Conservation (phyloP, 2,329 filamentous ascomycete species). For the Pseudogymnoascus sp. region DNA sequence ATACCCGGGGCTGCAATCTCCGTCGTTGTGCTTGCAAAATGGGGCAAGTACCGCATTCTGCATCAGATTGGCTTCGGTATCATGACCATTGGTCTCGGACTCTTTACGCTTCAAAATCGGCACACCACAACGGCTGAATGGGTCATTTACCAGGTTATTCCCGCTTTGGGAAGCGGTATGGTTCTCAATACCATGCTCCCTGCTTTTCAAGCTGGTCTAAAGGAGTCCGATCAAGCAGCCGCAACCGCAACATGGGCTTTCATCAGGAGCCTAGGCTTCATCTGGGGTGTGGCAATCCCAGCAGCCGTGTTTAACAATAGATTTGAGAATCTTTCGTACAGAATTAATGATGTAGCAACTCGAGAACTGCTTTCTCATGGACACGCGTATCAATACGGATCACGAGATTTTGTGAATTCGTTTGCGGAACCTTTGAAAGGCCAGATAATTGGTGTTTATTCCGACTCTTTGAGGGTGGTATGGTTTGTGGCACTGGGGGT, state of each 20-base stretch:
- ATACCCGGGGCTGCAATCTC: not conserved
- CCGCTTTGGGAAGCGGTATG: constrained; percentile 36
- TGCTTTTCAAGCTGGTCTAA: constrained; percentile 35
- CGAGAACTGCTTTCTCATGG: not conserved
- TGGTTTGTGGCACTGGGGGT: constrained; percentile 33
- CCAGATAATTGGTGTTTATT: constrained; percentile 31
- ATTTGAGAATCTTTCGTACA: not conserved
- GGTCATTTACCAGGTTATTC: constrained; percentile 37
- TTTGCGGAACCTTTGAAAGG: constrained; percentile 1
- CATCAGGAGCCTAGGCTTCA: constrained; percentile 38
- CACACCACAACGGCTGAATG: constrained; percentile 33
- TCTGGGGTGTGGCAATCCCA: constrained; percentile 30
- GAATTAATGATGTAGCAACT: not conserved
- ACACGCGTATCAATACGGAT: not conserved
- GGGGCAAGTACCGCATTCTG: not conserved
- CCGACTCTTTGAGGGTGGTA: constrained; percentile 29
- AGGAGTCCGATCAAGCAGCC: constrained; percentile 29
- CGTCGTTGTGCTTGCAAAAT: not conserved
- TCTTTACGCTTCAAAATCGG: constrained; percentile 34
- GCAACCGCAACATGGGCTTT: not conserved
- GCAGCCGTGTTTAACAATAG: constrained; percentile 6
- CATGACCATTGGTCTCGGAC: constrained; percentile 25
- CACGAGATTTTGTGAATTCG: constrained; percentile 5
- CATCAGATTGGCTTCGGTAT: not conserved
- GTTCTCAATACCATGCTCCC: constrained; percentile 36